Evolutionary conservation across 2,329 filamentous ascomycete genomes (phyloP), one percentile per base, ranked within the genome.

Genomic region (Cladosporium sp.): DNA sequence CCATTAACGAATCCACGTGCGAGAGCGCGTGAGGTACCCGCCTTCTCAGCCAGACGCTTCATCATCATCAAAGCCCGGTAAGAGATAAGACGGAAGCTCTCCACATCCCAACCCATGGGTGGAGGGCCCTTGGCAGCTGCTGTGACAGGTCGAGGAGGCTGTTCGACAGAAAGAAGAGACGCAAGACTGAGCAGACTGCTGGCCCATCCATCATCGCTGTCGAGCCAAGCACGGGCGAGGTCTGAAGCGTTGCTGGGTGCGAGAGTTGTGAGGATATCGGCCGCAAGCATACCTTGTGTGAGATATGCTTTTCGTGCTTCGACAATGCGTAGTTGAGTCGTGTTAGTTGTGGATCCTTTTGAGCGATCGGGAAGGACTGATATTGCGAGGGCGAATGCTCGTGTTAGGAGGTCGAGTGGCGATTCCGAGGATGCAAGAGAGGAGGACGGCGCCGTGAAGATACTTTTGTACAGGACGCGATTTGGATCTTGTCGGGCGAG

Each of bases 401-500:
- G 88, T 0, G 93, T 97, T 5, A 98, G 82, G 14, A 98, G 84
- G 68, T 97, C 93, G 71, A 89, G 89, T 0, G 91, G 86, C 8
- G 88, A 84, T 53, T 74, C 72, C 3, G 72, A 70, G 5, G 46
- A 66, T 40, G 72, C 68, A 16, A 68, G 61, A 18, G 71, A 70
- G 28, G 63, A 58, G 1, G 82, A 83, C 11, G 86, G 85, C 7
- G 89, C 84, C 23, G 88, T 83, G 72, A 98, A 96, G 11, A 98
- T 90, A 49, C 87, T 83, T 76, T 90, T 91, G 81, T 93, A 98
- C 72, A 91, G 89, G 3, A 88, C 88, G 67, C 95, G 84, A 73
- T 99, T 99, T 0, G 95, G 94, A 71, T 98, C 94, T 75, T 98
- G 95, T 61, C 93, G 86, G 4, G 95, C 94, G 29, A 99, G 83